These are phyloP conservation scores for Penicillium paxilli DNA, from an alignment of 495 filamentous ascomycete species.

Conservation along the genomic window DNA sequence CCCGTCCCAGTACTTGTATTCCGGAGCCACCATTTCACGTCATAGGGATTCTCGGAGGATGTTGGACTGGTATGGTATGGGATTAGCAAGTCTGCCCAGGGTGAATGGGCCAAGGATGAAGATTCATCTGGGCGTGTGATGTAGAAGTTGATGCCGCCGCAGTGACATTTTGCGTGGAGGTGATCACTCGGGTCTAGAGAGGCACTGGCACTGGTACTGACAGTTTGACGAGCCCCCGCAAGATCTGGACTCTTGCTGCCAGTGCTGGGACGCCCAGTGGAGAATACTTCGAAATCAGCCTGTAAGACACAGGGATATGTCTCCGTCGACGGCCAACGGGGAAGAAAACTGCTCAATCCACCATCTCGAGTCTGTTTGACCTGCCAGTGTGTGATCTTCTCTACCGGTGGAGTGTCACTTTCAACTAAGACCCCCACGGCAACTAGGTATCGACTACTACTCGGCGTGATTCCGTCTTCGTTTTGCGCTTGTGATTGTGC, in stretches of 20 bases:
- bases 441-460: slow-evolving; percentile 43
- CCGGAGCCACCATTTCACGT: slow-evolving; percentile 57
- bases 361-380: slow-evolving; percentile 56
- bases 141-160: slow-evolving; percentile 45
- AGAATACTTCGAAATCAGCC: not conserved
- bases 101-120: slow-evolving; percentile 43
- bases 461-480: too few relatives aligned
- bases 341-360: slow-evolving; percentile 55
- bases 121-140: slow-evolving; percentile 41
- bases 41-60: slow-evolving; percentile 36
- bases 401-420: slow-evolving; percentile 32
- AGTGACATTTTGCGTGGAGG: slow-evolving; percentile 42
- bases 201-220: not conserved
- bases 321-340: slow-evolving; percentile 9
- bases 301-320: slow-evolving; percentile 3
- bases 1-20: slow-evolving; percentile 28
- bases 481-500: too few relatives aligned
- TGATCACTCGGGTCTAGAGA: slow-evolving; percentile 1
- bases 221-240: not conserved
- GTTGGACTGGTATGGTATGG: slow-evolving; percentile 46
- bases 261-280: not conserved
- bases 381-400: slow-evolving; percentile 46
- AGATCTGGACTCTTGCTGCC: not conserved
- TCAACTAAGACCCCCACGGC: slow-evolving; percentile 40
- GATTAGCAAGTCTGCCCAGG: slow-evolving; percentile 54